Percentiles rank a stretch among this genome's conserved stretches.
These are phyloP conservation scores for Coprinopsis sp. DNA, from an alignment of 768 basidiomycete genomes.

Conservation along the genomic window DNA sequence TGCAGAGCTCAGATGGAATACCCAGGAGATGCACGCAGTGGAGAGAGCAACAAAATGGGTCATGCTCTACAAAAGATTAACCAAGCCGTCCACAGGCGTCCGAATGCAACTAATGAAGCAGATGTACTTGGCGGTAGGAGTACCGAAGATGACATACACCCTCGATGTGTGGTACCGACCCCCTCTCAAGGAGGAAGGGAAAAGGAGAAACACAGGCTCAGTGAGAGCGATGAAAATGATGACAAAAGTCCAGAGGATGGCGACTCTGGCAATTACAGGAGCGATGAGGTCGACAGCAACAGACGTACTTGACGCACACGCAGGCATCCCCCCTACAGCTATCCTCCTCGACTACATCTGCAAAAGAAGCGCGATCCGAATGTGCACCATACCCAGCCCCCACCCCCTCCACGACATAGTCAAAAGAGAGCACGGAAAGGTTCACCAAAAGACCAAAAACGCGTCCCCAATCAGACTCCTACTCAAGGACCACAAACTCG, in stretches of 20 bases:
- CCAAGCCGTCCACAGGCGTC: constrained; percentile 12
- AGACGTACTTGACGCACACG: constrained; percentile 16
- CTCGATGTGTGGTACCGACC: constrained; percentile 23
- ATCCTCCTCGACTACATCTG: constrained; percentile 9
- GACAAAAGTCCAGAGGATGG: constrained; percentile 13
- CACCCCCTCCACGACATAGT: constrained; percentile 12
- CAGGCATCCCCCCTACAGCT: constrained; percentile 12
- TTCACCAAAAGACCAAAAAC: background rate
- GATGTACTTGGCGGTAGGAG: constrained; percentile 20
- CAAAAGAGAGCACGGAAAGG: background rate
- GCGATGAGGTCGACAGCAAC: constrained; percentile 16
- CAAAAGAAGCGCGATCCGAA: constrained; percentile 6
- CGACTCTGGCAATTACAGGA: constrained; percentile 19
- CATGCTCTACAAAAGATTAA: constrained; percentile 11
- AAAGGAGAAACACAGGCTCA: constrained; percentile 8
- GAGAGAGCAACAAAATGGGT: constrained; percentile 15
- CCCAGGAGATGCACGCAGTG: constrained; percentile 4
- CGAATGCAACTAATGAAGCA: constrained; percentile 10
- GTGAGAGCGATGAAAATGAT: constrained; percentile 12
- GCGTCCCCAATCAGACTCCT: constrained; percentile 11
- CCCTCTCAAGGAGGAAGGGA: background rate
- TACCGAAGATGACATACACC: constrained; percentile 22
- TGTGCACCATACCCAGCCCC: constrained; percentile 12
- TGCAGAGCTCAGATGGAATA: constrained; percentile 13
- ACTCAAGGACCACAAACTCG: constrained; percentile 1